Evolutionary conservation across 352 stramenopile genomes (phyloP), one percentile per base, ranked within the genome.

Genomic region (Pseudoperonospora humuli): DNA sequence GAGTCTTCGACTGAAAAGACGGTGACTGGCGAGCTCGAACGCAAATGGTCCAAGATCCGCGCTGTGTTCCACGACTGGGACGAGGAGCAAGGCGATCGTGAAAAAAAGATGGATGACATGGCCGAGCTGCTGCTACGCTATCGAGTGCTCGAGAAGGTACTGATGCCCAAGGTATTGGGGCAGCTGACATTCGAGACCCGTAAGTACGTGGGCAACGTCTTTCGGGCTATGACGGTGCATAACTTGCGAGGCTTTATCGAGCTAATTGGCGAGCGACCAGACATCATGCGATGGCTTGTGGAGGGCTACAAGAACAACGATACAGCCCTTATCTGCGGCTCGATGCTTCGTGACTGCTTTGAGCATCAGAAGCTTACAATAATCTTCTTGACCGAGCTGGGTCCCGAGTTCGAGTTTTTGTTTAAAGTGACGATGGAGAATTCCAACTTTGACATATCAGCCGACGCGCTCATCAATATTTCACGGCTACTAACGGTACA

Each of bases 391-490:
- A 59, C 63, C 19, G 70, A 81, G 13, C 63, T 87, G 33, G 57
- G 68, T n/a, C 32, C 35, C 0, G 76, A 87, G 42, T 80, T 92
- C 15, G 72, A 79, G 26, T 64, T 70, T 27, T 52, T 91, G 6
- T 70, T 91, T 36, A 67, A 75, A 39, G 66, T 86, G 18, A 81
- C 75, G n/a, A 75, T 70, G 45, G 83, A 68, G 35, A 86, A 91
- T 48, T 53, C 51, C 36, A 87, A 91, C 46, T 91, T 91, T 52
- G 79, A 91, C 54, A 81, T 91, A 20, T 84, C 79, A 9, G 72
- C 76, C n/a, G 79, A 89, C 50, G 79, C 79, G 21, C 76, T 89
- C 32, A 73, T 76, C 31, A 91, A 89, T 59, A 83, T 91, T 19
- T 79, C 65, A 23, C 73, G 75, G 5, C 48, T 87, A 23, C 52